A percentile compares a stretch with the other conserved stretches of the same genome.
These are phyloP conservation scores for Rubia peregrina DNA, from an alignment of 305 asterid genomes.

Conservation along the genomic window DNA sequence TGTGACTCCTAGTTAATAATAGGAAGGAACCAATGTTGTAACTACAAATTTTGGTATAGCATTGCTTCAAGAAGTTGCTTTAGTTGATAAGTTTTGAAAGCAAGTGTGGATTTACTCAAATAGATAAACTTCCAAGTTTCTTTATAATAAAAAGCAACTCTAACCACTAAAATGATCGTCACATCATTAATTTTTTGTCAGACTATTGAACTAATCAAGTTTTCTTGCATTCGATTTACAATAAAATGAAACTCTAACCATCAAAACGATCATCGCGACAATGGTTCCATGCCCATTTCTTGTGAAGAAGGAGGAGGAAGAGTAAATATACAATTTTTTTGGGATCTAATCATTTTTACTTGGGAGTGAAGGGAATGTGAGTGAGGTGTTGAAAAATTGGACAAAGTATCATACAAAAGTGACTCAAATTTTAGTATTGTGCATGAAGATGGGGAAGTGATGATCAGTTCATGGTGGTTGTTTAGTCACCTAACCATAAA, in stretches of 20 bases:
- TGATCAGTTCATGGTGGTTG: conserved; percentile 42
- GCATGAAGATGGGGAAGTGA: conserved; percentile 23
- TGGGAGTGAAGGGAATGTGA: conserved; percentile 42
- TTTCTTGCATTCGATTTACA: conserved; percentile 1
- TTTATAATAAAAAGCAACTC: too few species aligned
- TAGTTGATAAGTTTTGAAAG: not conserved
- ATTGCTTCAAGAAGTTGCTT: not conserved
- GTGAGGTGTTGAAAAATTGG: conserved; percentile 25
- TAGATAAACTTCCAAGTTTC: too few species aligned
- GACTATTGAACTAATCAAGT: not conserved
- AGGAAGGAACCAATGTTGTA: not conserved
- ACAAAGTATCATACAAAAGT: conserved; percentile 7
- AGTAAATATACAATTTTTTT: conserved; percentile 2
- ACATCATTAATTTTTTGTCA: not conserved
- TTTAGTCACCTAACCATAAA: conserved; percentile 50
- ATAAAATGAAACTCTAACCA: too few species aligned
- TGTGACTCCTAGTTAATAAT: not conserved
- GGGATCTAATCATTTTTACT: conserved; percentile 36
- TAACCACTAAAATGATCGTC: too few species aligned
- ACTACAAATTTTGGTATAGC: not conserved
- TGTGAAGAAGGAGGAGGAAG: not conserved
- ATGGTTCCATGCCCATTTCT: conserved; percentile 8
- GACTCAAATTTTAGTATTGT: conserved; percentile 15
- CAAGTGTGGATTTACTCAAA: too few species aligned
- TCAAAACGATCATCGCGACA: too few species aligned